Percentiles rank a stretch among this genome's conserved stretches.
Conservation (phyloP, 177 flowering plant species). For the Vitis hybrid region DNA sequence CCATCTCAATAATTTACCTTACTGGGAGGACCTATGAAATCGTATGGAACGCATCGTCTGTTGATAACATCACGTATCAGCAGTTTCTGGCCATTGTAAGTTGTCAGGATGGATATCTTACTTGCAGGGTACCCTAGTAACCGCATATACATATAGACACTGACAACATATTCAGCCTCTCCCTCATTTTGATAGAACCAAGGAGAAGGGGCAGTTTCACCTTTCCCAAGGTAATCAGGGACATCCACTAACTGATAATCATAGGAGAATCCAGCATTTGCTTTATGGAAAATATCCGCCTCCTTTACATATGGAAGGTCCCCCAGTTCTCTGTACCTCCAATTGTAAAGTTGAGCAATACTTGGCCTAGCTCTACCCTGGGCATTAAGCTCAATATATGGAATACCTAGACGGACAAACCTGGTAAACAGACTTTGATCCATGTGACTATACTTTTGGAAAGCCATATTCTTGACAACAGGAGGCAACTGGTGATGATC, state of each 20-base stretch:
- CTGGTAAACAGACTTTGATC: slow-evolving; percentile 96
- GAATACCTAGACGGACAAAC: slow-evolving; percentile 95
- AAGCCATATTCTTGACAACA: slow-evolving; percentile 99
- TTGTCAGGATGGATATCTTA: slow-evolving; percentile 94
- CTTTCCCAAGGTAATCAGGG: slow-evolving; percentile 87
- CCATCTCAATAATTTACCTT: slow-evolving; percentile 46
- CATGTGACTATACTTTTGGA: slow-evolving; percentile 99
- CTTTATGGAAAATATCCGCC: slow-evolving; percentile 62
- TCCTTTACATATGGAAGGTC: slow-evolving; percentile 85
- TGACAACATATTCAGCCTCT: slow-evolving; percentile 95
- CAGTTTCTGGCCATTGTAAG: slow-evolving; percentile 97
- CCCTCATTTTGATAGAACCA: slow-evolving; percentile 99
- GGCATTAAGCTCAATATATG: slow-evolving; percentile 98
- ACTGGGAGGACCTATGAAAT: slow-evolving; percentile 83
- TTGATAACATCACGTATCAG: slow-evolving; percentile 92
- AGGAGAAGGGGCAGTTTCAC: slow-evolving; percentile 94
- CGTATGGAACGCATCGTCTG: slow-evolving; percentile 73
- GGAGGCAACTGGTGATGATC: slow-evolving; percentile 99
- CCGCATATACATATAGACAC: slow-evolving; percentile 94
- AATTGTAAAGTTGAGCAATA: slow-evolving; percentile 89
- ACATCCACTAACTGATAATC: slow-evolving; percentile 96
- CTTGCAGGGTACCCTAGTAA: slow-evolving; percentile 90
- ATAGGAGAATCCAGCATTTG: slow-evolving; percentile 90
- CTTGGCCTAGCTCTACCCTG: slow-evolving; percentile 98
- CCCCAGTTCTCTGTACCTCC: slow-evolving; percentile 95